Base-by-base conservation (phyloP, 805 yeast genomes). In the Ogataea pignaliae region DNA sequence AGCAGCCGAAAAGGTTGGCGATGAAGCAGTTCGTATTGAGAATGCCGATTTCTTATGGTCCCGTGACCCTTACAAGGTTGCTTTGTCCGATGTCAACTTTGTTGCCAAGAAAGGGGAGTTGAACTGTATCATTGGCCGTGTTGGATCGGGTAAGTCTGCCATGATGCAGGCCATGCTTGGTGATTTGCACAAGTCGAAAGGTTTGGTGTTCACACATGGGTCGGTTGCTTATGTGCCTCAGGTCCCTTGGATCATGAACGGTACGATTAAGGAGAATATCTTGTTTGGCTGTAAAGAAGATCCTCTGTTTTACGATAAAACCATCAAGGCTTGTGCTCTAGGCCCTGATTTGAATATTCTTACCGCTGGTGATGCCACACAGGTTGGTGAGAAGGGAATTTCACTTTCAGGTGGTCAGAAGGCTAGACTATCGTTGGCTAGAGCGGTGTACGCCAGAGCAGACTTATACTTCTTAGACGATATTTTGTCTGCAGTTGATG, bases 331-430 rank as follows among this genome's bases (percentile, higher is more conserved):
- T 0, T 90, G 98, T 73, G 96, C 95, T 6, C 73, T 90, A 55
- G 69, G 73, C 17, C 79, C 80, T 29, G 98, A 90, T 66, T 71
- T 90, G 52, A 75, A 75, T 18, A 79, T 82, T 32, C 72, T 90
- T 45, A 87, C 95, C 1, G 82, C 85, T 54, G 95, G 96, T 43
- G 97, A 90, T 61, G 70, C 72, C 42, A 90, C 98, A 6, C 81
- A 85, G 57, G 97, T 90, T 45, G 97, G 98, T 52, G 98, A 90
- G 67, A 87, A 90, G 65, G 98, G 98, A 54, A 88, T 90, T 41
- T 86, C 96, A 10, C 73, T 90, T 36, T 85, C 95, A 38, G 98
- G 98, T 40, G 98, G 98, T 40, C 97, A 90, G 65, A 90, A 90
- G 70, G 97, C 97, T 1, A 81, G 98, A 64, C 73, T 90, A 33